Percentiles rank a stretch among this genome's conserved stretches.
phyloP scores from a whole-genome alignment of 2,329 filamentous ascomycete genomes.

The Epichloe typhina region DNA sequence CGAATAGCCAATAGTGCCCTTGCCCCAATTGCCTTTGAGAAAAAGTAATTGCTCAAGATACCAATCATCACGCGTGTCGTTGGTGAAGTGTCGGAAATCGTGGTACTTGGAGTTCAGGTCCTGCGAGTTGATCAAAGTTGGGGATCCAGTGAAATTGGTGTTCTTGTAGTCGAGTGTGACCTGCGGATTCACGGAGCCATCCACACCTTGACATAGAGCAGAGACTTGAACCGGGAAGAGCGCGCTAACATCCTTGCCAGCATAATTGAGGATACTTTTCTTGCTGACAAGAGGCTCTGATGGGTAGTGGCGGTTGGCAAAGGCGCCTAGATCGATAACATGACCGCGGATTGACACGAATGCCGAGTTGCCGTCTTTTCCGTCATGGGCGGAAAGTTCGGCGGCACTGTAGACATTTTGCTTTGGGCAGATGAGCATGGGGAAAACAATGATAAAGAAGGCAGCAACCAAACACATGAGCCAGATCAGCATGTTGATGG shows the following conservation, averaged over 20 bases:
- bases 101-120: conserved; percentile 75
- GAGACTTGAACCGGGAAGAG: conserved; percentile 93
- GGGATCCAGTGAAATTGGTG: conserved; percentile 59
- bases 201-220: conserved; percentile 70
- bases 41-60: conserved; percentile 78
- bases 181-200: conserved; percentile 49
- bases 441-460: conserved; percentile 88
- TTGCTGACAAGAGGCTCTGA: conserved; percentile 34
- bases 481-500: conserved; percentile 98
- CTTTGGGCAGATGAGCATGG: conserved; percentile 75
- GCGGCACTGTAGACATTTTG: conserved; percentile 74
- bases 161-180: conserved; percentile 78
- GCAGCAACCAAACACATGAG: conserved; percentile 60
- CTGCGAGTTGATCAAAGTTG: conserved; percentile 47
- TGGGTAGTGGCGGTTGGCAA: conserved; percentile 62
- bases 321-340: conserved; percentile 70
- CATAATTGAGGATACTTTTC: conserved; percentile 62
- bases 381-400: conserved; percentile 64
- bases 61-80: conserved; percentile 80
- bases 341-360: conserved; percentile 78
- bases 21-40: conserved; percentile 66
- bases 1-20: conserved; percentile 78
- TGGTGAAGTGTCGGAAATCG: conserved; percentile 77
- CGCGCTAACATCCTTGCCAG: conserved; percentile 71
- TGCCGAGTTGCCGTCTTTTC: conserved; percentile 48